A percentile compares a stretch with the other conserved stretches of the same genome.
Conservation (phyloP, 2,329 filamentous ascomycete genomes). For the Aspergillus brunneoviolaceus region DNA sequence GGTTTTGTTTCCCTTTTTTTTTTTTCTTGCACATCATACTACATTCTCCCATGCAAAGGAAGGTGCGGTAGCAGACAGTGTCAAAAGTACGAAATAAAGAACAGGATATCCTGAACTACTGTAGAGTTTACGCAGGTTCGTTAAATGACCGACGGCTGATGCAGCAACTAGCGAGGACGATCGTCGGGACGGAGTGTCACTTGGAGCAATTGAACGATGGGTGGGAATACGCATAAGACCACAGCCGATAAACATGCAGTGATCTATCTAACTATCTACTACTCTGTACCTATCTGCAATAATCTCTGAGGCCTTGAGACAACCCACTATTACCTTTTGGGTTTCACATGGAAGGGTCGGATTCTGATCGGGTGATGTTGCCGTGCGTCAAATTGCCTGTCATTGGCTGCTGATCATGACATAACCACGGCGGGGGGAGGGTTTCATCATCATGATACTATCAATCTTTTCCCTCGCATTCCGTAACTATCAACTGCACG, state of each 20-base stretch:
- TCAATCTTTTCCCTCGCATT: background rate
- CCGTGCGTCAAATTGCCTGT: background rate
- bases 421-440: background rate
- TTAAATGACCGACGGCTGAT: background rate
- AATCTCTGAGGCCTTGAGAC: no score
- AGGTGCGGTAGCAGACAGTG: background rate
- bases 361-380: background rate
- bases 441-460: constrained; percentile 7
- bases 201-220: background rate
- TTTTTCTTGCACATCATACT: background rate
- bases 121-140: constrained; percentile 8
- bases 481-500: background rate
- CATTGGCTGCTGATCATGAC: constrained; percentile 8
- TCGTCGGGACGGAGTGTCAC: background rate
- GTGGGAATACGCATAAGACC: background rate
- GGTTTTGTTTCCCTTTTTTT: no score
- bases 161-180: constrained; percentile 8
- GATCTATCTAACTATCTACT: no score
- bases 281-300: no score
- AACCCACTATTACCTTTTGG: background rate
- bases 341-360: background rate
- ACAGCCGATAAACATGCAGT: background rate
- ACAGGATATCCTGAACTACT: constrained; percentile 6
- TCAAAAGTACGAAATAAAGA: background rate
- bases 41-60: background rate